These are phyloP conservation scores for Beauveria medogensis DNA, from an alignment of 2,329 filamentous ascomycete genomes.

Conservation along the genomic window DNA sequence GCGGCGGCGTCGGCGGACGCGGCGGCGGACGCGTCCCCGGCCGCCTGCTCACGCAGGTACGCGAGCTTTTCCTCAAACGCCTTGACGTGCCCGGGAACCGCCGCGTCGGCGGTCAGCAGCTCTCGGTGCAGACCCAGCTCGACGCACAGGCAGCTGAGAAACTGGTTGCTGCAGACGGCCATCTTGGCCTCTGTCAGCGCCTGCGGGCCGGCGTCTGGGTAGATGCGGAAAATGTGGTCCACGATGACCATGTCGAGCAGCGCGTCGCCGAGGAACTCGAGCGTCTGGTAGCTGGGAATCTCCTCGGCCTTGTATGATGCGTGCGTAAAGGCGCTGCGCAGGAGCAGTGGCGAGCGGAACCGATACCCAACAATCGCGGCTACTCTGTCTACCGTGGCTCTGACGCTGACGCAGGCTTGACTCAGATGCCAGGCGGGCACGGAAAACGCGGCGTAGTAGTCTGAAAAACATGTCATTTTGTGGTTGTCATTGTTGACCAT, in stretches of 20 bases:
- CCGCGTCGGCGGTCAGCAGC: conserved; percentile 47
- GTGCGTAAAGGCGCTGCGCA: conserved; percentile 81
- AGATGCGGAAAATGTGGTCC: conserved; percentile 69
- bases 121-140: conserved; percentile 69
- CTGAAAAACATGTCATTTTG: conserved; percentile 56
- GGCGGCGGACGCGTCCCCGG: conserved; percentile 22
- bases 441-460: conserved; percentile 64
- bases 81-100: conserved; percentile 34
- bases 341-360: conserved; percentile 68
- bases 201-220: conserved; percentile 77
- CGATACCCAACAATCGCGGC: conserved; percentile 46
- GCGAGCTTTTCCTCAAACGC: conserved; percentile 52
- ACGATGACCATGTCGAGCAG: conserved; percentile 81
- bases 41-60: conserved; percentile 36
- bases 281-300: conserved; percentile 81
- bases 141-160: conserved; percentile 75
- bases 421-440: conserved; percentile 61
- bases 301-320: conserved; percentile 74
- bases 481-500: conserved; percentile 67
- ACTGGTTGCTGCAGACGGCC: conserved; percentile 98
- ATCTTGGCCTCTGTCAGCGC: conserved; percentile 99
- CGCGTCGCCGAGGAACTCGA: conserved; percentile 88
- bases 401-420: conserved; percentile 52
- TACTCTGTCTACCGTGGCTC: conserved; percentile 59
- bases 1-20: conserved; percentile 15